Evolutionary conservation across 495 filamentous ascomycete genomes (phyloP).

Genomic region (Aspergillus mulundensis): DNA sequence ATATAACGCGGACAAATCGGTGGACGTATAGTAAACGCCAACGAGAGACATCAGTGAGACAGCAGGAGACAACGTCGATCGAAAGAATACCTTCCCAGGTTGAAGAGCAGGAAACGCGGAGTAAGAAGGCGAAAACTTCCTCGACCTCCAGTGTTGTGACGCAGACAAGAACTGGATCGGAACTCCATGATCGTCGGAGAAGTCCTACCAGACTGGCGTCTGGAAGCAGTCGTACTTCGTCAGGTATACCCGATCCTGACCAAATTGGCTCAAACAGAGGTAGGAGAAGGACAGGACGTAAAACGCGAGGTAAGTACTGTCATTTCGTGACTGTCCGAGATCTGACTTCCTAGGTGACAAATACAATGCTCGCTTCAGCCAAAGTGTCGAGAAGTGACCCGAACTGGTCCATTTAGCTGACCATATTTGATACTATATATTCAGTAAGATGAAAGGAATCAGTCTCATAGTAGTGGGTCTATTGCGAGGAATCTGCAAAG

Average conservation of each 20-base stretch:
- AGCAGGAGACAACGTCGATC: neutral
- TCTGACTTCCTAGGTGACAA: constrained; percentile 25
- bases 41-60: neutral
- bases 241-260: neutral
- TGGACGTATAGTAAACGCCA: constrained; percentile 23
- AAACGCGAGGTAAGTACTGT: constrained; percentile 23
- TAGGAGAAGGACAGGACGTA: constrained; percentile 18
- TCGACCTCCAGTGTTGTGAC: neutral
- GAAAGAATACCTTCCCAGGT: neutral
- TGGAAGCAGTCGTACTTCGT: constrained; percentile 18
- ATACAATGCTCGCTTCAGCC: constrained; percentile 34
- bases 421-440: neutral
- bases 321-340: neutral
- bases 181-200: constrained; percentile 15
- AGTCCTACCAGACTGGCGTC: constrained; percentile 21
- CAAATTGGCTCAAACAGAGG: constrained; percentile 11
- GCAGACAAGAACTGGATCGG: constrained; percentile 7
- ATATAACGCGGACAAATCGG: constrained; percentile 6
- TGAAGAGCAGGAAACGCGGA: neutral
- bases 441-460: neutral
- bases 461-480: neutral
- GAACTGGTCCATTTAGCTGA: neutral
- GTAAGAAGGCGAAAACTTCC: constrained; percentile 11
- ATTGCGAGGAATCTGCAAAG: neutral
- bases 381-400: constrained; percentile 1